Percentiles rank a stretch among this genome's conserved stretches.
phyloP scores from a whole-genome alignment of 1,284 basidiomycete species.

The Malassezia psittaci region DNA sequence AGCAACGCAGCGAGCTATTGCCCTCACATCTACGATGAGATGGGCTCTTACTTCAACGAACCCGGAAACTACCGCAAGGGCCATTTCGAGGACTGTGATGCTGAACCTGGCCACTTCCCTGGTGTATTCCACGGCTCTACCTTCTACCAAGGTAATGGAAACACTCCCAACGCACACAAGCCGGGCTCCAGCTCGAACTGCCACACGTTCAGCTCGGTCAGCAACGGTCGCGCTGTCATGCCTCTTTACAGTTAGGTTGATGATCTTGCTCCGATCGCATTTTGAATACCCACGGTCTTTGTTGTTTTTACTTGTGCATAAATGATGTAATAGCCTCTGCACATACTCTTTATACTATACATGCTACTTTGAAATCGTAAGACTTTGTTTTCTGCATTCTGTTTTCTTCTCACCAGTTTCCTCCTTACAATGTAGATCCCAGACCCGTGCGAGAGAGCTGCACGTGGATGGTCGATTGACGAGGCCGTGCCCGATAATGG shows the following conservation, averaged over 20 bases:
- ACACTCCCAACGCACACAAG: constrained; percentile 3
- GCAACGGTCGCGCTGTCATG: background rate
- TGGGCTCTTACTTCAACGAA: constrained; percentile 38
- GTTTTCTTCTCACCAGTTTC: too few relatives aligned
- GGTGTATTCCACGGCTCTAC: constrained; percentile 38
- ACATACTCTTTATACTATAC: too few relatives aligned
- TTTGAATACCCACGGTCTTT: background rate
- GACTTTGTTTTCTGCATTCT: too few relatives aligned
- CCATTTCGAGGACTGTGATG: constrained; percentile 39
- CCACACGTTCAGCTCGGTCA: constrained; percentile 1
- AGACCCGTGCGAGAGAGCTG: too few relatives aligned
- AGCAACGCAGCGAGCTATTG: constrained; percentile 32
- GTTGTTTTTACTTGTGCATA: background rate
- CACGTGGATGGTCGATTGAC: too few relatives aligned
- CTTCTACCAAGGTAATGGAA: constrained; percentile 28
- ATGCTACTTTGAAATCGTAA: too few relatives aligned
- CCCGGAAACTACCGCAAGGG: constrained; percentile 35
- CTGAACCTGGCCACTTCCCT: constrained; percentile 31
- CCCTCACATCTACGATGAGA: constrained; percentile 44
- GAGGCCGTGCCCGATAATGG: too few relatives aligned
- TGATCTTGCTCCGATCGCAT: background rate
- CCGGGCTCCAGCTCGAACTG: constrained; percentile 9
- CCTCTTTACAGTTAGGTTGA: background rate
- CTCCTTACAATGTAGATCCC: too few relatives aligned
- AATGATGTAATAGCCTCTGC: too few relatives aligned